These are phyloP conservation scores for Phytophthora melonis DNA, from an alignment of 352 stramenopile species.

Conservation along the genomic window DNA sequence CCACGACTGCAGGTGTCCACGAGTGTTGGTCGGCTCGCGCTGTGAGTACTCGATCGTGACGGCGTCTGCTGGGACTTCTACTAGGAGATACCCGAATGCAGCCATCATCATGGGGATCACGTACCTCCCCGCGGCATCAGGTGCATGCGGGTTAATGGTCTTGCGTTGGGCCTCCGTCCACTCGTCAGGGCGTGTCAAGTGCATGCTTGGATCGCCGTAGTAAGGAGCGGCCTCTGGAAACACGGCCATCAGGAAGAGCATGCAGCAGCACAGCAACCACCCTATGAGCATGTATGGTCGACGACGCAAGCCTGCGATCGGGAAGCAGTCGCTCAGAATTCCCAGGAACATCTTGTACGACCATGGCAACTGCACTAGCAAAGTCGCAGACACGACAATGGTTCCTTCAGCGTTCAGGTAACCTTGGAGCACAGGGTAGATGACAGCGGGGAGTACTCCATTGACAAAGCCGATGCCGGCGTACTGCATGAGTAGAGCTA, in stretches of 20 bases:
- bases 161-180: slow-evolving; percentile 44
- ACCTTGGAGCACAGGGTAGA: slow-evolving; percentile 67
- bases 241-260: slow-evolving; percentile 59
- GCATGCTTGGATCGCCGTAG: slow-evolving; percentile 48
- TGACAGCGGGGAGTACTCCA: slow-evolving; percentile 53
- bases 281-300: slow-evolving; percentile 69
- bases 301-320: slow-evolving; percentile 62
- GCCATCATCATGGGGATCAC: slow-evolving; percentile 80
- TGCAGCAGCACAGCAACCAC: slow-evolving; percentile 57
- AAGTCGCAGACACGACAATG: slow-evolving; percentile 53
- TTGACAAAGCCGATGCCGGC: slow-evolving; percentile 61
- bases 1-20: slow-evolving; percentile 57
- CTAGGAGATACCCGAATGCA: slow-evolving; percentile 70
- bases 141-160: slow-evolving; percentile 52
- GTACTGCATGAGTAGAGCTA: slow-evolving; percentile 63
- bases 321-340: slow-evolving; percentile 69
- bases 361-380: slow-evolving; percentile 67
- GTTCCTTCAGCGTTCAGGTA: slow-evolving; percentile 72
- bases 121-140: slow-evolving; percentile 53
- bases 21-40: slow-evolving; percentile 54
- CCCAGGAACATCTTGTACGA: slow-evolving; percentile 71
- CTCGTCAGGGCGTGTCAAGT: slow-evolving; percentile 40
- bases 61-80: slow-evolving; percentile 67
- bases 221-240: slow-evolving; percentile 54
- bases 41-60: slow-evolving; percentile 72